phyloP scores from a whole-genome alignment of 2,329 filamentous ascomycete genomes.

The Diplocarpon mali region DNA sequence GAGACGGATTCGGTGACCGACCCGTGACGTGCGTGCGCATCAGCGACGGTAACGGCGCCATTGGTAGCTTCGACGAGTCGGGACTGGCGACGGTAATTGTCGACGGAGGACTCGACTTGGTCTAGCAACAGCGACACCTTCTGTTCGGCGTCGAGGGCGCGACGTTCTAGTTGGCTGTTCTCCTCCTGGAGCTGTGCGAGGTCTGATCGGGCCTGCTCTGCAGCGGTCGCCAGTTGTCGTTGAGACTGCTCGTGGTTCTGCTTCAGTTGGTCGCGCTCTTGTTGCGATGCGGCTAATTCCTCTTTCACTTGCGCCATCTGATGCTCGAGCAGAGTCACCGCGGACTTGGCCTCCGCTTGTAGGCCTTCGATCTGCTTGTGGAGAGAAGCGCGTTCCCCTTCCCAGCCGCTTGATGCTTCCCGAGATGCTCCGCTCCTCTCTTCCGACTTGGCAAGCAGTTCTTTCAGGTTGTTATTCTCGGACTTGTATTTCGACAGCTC shows the following conservation, averaged over 20 bases:
- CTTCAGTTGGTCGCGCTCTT: conserved; percentile 59
- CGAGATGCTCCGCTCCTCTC: conserved; percentile 35
- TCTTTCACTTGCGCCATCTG: conserved; percentile 57
- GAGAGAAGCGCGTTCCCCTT: conserved; percentile 58
- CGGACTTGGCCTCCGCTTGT: conserved; percentile 56
- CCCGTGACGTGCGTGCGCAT: conserved; percentile 28
- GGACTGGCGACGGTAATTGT: conserved; percentile 79
- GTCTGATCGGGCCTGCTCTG: conserved; percentile 49
- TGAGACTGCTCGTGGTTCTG: conserved; percentile 42
- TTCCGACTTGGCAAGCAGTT: conserved; percentile 62
- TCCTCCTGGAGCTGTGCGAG: conserved; percentile 75
- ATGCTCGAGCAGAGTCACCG: conserved; percentile 57
- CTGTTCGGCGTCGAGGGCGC: conserved; percentile 80
- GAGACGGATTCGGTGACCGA: conserved; percentile 45
- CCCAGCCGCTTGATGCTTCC: conserved; percentile 54
- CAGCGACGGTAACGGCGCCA: conserved; percentile 22
- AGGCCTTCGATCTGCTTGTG: conserved; percentile 57
- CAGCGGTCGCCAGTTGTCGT: conserved; percentile 44
- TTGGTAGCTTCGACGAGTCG: conserved; percentile 37
- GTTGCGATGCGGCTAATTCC: conserved; percentile 55
- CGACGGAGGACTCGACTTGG: conserved; percentile 87
- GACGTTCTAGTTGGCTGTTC: conserved; percentile 69
- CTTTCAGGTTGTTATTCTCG: conserved; percentile 72
- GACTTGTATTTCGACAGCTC: conserved; percentile 88
- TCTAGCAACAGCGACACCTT: conserved; percentile 89